A percentile compares a stretch with the other conserved stretches of the same genome.
Conservation (phyloP, 73 alveolate species). For the Urostyla sp. region DNA sequence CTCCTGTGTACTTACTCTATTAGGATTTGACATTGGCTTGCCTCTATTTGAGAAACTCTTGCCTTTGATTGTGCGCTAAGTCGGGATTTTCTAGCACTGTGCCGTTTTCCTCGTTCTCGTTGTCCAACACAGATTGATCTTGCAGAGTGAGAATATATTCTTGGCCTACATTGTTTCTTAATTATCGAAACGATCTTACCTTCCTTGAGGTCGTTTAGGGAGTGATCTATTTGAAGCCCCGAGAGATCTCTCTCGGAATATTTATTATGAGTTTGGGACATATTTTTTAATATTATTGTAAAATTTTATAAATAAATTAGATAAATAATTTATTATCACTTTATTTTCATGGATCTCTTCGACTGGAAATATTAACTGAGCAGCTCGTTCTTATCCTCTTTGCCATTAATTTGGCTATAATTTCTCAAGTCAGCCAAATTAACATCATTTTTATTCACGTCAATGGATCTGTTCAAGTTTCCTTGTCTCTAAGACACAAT, state of each 20-base stretch:
- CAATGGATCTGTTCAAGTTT: not conserved
- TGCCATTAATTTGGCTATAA: not conserved
- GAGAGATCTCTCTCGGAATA: conserved; percentile 35
- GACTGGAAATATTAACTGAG: conserved; percentile 24
- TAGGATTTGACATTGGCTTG: not conserved
- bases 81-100: conserved; percentile 41
- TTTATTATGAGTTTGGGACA: conserved; percentile 12
- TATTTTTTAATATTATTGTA: not conserved
- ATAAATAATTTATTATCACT: not conserved
- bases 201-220: conserved; percentile 54
- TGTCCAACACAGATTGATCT: conserved; percentile 42
- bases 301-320: not conserved
- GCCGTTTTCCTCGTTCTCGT: conserved; percentile 56
- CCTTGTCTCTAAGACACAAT: not conserved
- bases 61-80: conserved; percentile 6
- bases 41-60: conserved; percentile 8
- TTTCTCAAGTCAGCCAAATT: not conserved
- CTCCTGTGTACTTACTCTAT: conserved; percentile 10
- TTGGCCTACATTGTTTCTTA: conserved; percentile 5
- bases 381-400: conserved; percentile 27
- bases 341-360: conserved; percentile 37
- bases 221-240: conserved; percentile 55
- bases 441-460: too few relatives aligned
- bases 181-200: conserved; percentile 4
- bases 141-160: conserved; percentile 50